Base-by-base conservation (phyloP, 352 stramenopile species). In the Globisporangium nunn region DNA sequence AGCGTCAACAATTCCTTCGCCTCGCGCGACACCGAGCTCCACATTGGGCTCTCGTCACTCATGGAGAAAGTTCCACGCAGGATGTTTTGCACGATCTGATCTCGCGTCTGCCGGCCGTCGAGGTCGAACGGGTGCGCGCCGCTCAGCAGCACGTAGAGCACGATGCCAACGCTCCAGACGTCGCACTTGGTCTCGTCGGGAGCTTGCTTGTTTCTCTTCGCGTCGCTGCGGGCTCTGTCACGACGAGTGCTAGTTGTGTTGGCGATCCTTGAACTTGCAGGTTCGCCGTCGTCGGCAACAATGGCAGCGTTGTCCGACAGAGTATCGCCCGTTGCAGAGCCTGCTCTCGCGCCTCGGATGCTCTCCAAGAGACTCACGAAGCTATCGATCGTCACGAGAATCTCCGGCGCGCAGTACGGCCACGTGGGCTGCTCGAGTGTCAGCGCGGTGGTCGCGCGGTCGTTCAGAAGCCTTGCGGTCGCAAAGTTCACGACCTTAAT, bases 401-500 rank as follows among this genome's bases (percentile, higher is more conserved):
- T 54, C 68, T 90, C 75, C 14, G 91, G 75, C 46, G 81, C 66
- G 45, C 81, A 85, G 54, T 87, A 85, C 1, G 74, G 77, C 69
- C 72, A 81, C n/a, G 68, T 83, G 49, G 85, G 67, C 61, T 85
- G 63, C n/a, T 56, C 41, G 53, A 52, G 44, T 7, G 35, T 40
- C 31, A 33, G 43, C 3, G 35, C 5, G 4, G 49, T 17, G 7
- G 49, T 44, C 6, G 28, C n/a, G 6, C 55, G 47, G 28, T 68
- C 79, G 5, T 63, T 59, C 29, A 93, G 59, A 46, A 86, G 63
- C 44, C 72, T 83, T n/a, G 87, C 84, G 17, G 89, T 64, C 30
- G 85, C 82, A 64, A 96, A 96, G 66, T 96, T 85, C 2, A 77
- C 82, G 12, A 96, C 57, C 64, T 95, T 93, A 44, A 95, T 86